Percentiles rank a stretch among this genome's conserved stretches.
Evolutionary conservation across 1,139 yeast genomes (phyloP).

Genomic region (Kurtzmaniella quercitrusa): DNA sequence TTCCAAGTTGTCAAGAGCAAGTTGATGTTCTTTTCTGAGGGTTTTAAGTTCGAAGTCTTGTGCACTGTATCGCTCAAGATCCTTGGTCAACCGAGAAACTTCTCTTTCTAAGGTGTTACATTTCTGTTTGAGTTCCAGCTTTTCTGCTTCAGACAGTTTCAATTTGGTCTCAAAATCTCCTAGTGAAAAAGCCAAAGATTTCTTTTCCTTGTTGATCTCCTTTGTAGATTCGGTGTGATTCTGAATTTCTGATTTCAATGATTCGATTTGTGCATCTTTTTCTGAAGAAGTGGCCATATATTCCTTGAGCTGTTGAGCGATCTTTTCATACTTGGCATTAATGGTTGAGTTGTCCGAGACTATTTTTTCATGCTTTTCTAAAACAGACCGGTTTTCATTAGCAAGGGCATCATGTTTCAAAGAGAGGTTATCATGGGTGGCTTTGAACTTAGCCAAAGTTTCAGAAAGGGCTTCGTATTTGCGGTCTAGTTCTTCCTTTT

Average conservation of each 20-base stretch:
- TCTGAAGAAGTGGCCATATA: slow-evolving; percentile 6
- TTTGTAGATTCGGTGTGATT: not conserved
- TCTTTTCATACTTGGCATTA: not conserved
- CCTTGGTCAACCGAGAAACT: slow-evolving; percentile 4
- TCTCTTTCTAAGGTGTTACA: slow-evolving; percentile 3
- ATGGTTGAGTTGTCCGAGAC: not conserved
- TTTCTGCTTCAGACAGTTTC: not conserved
- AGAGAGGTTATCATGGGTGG: not conserved
- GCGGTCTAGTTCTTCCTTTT: not conserved
- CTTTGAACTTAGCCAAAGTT: not conserved
- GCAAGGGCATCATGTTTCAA: not conserved
- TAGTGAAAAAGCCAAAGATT: not conserved
- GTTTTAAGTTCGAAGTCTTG: slow-evolving; percentile 10
- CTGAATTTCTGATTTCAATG: slow-evolving; percentile 2
- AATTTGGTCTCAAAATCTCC: not conserved
- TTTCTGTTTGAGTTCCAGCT: not conserved
- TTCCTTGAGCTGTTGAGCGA: not conserved
- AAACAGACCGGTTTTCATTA: not conserved
- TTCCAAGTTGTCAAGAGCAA: slow-evolving; percentile 8
- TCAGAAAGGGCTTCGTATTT: not conserved
- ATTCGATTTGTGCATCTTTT: slow-evolving; percentile 9
- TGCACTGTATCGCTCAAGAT: slow-evolving; percentile 4
- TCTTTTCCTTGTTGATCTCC: slow-evolving; percentile 1
- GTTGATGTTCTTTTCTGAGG: slow-evolving; percentile 9
- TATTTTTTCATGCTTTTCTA: not conserved